Conservation (phyloP, 1,139 yeast species). For the Scheffersomyces quercinus region DNA sequence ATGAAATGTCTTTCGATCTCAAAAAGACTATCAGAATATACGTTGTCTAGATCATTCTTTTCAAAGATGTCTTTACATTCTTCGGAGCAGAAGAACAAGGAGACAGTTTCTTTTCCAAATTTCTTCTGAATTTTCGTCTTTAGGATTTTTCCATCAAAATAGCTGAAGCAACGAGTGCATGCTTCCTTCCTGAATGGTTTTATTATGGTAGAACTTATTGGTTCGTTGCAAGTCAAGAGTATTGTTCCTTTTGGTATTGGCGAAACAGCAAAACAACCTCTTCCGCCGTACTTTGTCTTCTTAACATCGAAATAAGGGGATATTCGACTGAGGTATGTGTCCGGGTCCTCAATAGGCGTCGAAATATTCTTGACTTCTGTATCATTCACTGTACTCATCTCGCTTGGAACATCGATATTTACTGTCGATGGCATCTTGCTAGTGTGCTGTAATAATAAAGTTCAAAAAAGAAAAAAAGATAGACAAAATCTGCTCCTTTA, state of each 20-base stretch:
- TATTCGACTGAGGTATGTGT: constrained; percentile 6
- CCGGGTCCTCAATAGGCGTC: not conserved
- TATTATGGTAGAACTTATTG: constrained; percentile 50
- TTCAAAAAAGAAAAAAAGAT: no score
- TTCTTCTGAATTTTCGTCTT: constrained; percentile 29
- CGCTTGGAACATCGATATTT: constrained; percentile 3
- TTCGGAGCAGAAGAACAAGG: constrained; percentile 57
- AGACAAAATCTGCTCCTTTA: no score
- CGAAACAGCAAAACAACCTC: constrained; percentile 59
- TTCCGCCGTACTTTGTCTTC: constrained; percentile 56
- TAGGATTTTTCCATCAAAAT: constrained; percentile 50
- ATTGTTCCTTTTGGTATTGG: constrained; percentile 42
- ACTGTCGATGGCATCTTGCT: no score
- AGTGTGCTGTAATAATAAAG: no score
- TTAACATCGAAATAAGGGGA: constrained; percentile 38
- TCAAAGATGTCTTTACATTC: constrained; percentile 42
- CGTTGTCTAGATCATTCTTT: constrained; percentile 19
- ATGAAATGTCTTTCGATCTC: constrained; percentile 27
- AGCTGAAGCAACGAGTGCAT: constrained; percentile 56
- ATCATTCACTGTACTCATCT: constrained; percentile 3
- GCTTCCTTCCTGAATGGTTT: constrained; percentile 66
- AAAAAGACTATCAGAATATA: constrained; percentile 25
- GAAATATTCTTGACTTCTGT: not conserved
- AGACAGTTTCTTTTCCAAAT: constrained; percentile 8
- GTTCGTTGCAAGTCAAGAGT: constrained; percentile 40